A percentile compares a stretch with the other conserved stretches of the same genome.
Evolutionary conservation across 164 flowering plant species (phyloP).

Genomic region (Piper betle): DNA sequence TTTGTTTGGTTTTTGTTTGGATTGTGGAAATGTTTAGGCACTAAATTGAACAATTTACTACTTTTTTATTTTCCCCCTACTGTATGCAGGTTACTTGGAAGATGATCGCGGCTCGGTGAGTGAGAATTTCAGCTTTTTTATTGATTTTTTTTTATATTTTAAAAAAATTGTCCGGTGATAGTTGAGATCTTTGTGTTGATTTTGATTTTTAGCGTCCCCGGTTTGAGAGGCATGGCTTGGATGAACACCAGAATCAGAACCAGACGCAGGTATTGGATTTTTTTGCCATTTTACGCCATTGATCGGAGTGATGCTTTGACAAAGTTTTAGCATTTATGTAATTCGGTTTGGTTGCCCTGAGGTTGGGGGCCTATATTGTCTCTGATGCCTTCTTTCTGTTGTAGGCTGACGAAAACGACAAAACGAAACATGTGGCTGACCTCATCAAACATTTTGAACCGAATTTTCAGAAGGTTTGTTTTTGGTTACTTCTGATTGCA

Average conservation of each 20-base stretch:
- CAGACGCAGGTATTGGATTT: constrained; percentile 20
- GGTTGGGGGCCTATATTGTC: not conserved
- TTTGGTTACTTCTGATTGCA: not conserved
- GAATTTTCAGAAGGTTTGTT: constrained; percentile 34
- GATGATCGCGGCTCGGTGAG: constrained; percentile 22
- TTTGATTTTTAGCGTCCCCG: constrained; percentile 11
- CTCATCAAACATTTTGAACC: constrained; percentile 39
- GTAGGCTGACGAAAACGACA: constrained; percentile 22
- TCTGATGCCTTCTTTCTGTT: constrained; percentile 2
- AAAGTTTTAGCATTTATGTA: not conserved
- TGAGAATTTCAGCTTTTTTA: not conserved
- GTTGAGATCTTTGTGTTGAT: not conserved
- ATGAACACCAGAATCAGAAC: constrained; percentile 6
- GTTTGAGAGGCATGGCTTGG: constrained; percentile 13
- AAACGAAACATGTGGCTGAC: constrained; percentile 28
- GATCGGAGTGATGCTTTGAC: not conserved
- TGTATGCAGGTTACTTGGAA: constrained; percentile 27
- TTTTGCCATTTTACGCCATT: not conserved
- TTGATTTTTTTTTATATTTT: not conserved
- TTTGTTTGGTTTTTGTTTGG: not conserved
- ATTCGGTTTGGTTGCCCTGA: not conserved
- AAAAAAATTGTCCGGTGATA: not conserved
- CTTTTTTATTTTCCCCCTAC: not conserved
- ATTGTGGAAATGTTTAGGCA: not conserved
- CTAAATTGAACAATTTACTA: not conserved